Evolutionary conservation across 2,329 filamentous ascomycete genomes (phyloP).

Genomic region (Pseudogymnoascus sp.): DNA sequence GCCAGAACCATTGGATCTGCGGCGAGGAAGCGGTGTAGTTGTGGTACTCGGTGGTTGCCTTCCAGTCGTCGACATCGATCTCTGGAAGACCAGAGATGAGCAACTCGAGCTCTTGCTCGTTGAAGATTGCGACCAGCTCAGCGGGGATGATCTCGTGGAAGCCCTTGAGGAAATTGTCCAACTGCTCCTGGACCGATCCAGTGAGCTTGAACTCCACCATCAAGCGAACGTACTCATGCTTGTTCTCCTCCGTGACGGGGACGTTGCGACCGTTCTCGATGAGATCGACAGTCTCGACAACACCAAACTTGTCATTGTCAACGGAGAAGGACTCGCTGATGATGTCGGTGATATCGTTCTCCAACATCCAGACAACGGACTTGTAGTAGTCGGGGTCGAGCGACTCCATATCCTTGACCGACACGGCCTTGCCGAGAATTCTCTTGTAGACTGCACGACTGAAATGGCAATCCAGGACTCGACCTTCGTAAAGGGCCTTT

Average conservation of each 20-base stretch:
- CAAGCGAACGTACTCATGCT: constrained; percentile 91
- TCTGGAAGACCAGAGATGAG: constrained; percentile 95
- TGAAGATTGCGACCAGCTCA: constrained; percentile 93
- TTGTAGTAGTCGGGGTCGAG: constrained; percentile 99
- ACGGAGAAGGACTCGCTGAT: constrained; percentile 95
- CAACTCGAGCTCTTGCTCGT: constrained; percentile 93
- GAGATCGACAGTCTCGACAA: constrained; percentile 79
- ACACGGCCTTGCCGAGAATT: constrained; percentile 89
- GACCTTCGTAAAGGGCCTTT: constrained; percentile 93
- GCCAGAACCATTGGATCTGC: constrained; percentile 99
- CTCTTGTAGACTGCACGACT: constrained; percentile 97
- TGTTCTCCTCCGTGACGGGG: constrained; percentile 93
- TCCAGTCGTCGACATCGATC: constrained; percentile 98
- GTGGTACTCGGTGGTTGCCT: constrained; percentile 97
- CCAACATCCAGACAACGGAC: constrained; percentile 94
- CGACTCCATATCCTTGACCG: constrained; percentile 98
- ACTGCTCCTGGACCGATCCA: constrained; percentile 86
- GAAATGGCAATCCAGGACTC: constrained; percentile 96
- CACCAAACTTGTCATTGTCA: constrained; percentile 90
- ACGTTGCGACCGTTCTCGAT: constrained; percentile 84
- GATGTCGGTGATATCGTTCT: constrained; percentile 97
- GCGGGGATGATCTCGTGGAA: constrained; percentile 98
- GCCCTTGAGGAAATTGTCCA: constrained; percentile 84
- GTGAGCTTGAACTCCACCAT: constrained; percentile 92
- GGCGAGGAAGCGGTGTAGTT: constrained; percentile 92